Percentiles rank a stretch among this genome's conserved stretches.
phyloP scores from a whole-genome alignment of 2,329 filamentous ascomycete genomes.

The Fusarium sp. region DNA sequence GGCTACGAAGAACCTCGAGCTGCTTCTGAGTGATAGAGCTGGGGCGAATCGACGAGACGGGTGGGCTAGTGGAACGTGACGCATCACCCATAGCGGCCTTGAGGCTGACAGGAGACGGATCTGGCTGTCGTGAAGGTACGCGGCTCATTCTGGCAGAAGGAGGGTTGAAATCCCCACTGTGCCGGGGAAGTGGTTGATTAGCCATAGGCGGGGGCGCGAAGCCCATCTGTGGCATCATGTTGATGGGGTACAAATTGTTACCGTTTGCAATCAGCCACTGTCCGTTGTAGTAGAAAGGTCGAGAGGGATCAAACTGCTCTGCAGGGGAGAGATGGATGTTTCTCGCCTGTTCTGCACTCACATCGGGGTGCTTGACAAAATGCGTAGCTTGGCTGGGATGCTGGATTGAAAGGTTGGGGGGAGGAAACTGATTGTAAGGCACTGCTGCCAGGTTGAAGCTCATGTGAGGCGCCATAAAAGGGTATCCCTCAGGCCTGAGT shows the following conservation, averaged over 20 bases:
- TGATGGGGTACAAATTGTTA: conserved; percentile 39
- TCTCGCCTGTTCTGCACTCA: conserved; percentile 46
- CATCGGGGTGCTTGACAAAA: conserved; percentile 46
- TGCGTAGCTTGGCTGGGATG: conserved; percentile 31
- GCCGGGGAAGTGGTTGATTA: conserved; percentile 11
- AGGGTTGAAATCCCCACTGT: conserved; percentile 7
- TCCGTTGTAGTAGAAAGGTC: conserved; percentile 57
- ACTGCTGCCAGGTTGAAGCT: conserved; percentile 48
- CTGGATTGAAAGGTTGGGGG: conserved; percentile 27
- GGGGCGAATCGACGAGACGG: conserved; percentile 66
- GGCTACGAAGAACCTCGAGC: conserved; percentile 59
- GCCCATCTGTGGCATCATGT: conserved; percentile 30
- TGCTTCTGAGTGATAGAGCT: conserved; percentile 70
- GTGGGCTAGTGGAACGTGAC: conserved; percentile 48
- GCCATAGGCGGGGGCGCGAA: conserved; percentile 43
- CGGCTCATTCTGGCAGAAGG: conserved; percentile 9
- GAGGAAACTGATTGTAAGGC: conserved; percentile 37
- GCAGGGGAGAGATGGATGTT: conserved; percentile 51
- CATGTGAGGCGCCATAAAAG: conserved; percentile 54
- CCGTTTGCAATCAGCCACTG: conserved; percentile 53
- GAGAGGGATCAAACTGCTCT: conserved; percentile 57
- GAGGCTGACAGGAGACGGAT: conserved; percentile 7
- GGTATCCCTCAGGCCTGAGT: conserved; percentile 46
- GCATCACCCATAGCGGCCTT: neutral
- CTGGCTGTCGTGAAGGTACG: conserved; percentile 8